Evolutionary conservation across 176 grass and related monocot species (phyloP), one percentile per base, ranked within the genome.

Genomic region (Triticum urartu): DNA sequence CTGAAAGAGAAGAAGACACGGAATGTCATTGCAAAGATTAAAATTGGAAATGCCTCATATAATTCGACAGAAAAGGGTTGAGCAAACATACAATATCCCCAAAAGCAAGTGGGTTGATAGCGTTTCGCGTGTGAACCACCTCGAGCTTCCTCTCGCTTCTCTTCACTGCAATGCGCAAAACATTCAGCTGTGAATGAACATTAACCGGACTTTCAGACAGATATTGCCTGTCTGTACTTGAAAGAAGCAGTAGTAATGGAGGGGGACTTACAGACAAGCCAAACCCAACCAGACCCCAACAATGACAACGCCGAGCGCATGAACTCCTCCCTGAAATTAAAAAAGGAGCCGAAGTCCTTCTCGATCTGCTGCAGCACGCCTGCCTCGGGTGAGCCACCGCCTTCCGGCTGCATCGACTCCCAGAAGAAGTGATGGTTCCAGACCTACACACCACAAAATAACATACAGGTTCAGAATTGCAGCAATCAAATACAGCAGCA

Each of bases 401-500:
- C 97, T 42, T 92, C 61, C 86, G 92, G 92, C 85, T 95, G 92
- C 93, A 98, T 98, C 32, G 97, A 95, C 72, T 98, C 97, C 97
- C 94, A 95, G 65, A 95, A 98, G 67, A 95, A 95, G 72, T 95
- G 88, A 75, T 98, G 97, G 88, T 92, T 98, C 93, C 94, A 98
- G 7, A 98, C 79, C 97, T 95, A 77, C 38, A 78, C 48, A 76
- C 60, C 45, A 28, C n/a, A 66, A 38, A 3, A 81, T 13, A 14
- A 9, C 50, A 54, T 6, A 1, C 11, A 82, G 36, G 58, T 5
- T 68, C 15, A 48, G 18, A 62, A 59, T 0, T 68, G 2, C 5
- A 58, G 39, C 12, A 79, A 67, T 4, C 25, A 59, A 54, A 54
- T 54, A 54, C 34, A 14, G 14, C n/a, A 28, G 22, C 17, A 84